Conservation (phyloP, 768 basidiomycete genomes). For the Brasilioporus rufonigricans region DNA sequence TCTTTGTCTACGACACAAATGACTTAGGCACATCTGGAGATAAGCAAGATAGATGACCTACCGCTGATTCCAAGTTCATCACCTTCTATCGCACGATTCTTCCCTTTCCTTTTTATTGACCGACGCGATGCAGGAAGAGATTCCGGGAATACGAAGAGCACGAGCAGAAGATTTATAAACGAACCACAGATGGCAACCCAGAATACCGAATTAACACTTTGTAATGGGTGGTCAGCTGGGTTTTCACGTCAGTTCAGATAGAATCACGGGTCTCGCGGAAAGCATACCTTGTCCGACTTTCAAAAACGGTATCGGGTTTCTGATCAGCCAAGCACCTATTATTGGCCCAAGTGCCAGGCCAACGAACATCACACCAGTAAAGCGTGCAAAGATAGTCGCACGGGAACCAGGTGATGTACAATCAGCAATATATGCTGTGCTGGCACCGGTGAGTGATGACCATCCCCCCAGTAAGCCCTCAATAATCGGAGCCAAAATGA, state of each 20-base stretch:
- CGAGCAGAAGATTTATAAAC: slow-evolving; percentile 54
- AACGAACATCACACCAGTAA: slow-evolving; percentile 73
- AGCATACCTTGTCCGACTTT: slow-evolving; percentile 24
- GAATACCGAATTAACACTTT: slow-evolving; percentile 50
- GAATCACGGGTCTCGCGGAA: not conserved
- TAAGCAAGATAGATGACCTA: slow-evolving; percentile 5
- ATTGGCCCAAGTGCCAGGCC: slow-evolving; percentile 80
- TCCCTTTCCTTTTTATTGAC: slow-evolving; percentile 29
- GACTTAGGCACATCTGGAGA: not conserved
- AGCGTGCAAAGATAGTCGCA: slow-evolving; percentile 61
- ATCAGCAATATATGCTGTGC: slow-evolving; percentile 67
- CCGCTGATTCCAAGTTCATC: slow-evolving; percentile 5
- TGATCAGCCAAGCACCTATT: slow-evolving; percentile 55
- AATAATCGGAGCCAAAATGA: slow-evolving; percentile 73
- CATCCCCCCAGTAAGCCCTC: slow-evolving; percentile 84
- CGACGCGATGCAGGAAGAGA: slow-evolving; percentile 39
- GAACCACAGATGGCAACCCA: slow-evolving; percentile 47
- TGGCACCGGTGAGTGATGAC: slow-evolving; percentile 62
- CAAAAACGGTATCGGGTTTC: slow-evolving; percentile 37
- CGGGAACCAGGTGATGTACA: slow-evolving; percentile 84
- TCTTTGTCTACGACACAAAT: not conserved
- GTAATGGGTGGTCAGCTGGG: slow-evolving; percentile 32
- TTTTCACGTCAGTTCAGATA: slow-evolving; percentile 8
- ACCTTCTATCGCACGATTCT: slow-evolving; percentile 24
- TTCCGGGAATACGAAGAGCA: slow-evolving; percentile 59